These are phyloP conservation scores for Amphirosellinia nigrospora DNA, from an alignment of 495 filamentous ascomycete genomes.

Conservation along the genomic window DNA sequence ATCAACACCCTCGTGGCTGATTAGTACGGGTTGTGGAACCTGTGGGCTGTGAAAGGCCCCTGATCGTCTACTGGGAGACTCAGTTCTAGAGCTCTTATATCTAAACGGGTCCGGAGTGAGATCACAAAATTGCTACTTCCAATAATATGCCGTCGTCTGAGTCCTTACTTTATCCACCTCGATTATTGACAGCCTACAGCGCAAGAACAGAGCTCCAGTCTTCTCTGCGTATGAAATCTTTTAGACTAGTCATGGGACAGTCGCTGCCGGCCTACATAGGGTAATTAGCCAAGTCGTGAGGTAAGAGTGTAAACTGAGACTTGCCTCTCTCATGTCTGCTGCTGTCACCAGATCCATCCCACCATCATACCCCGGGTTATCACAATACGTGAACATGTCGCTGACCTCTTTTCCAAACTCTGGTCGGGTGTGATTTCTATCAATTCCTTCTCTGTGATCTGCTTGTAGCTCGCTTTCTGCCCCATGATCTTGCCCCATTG, in stretches of 20 bases:
- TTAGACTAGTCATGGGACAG: background rate
- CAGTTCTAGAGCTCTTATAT: constrained; percentile 1
- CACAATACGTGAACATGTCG: constrained; percentile 10
- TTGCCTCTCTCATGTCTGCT: constrained; percentile 10
- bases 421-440: constrained; percentile 3
- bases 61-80: background rate
- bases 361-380: constrained; percentile 6
- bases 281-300: constrained; percentile 4
- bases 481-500: constrained; percentile 1
- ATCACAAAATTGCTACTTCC: background rate
- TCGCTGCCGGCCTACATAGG: background rate
- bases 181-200: constrained; percentile 1
- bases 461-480: constrained; percentile 2
- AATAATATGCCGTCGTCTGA: constrained; percentile 1
- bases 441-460: constrained; percentile 11
- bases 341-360: constrained; percentile 9
- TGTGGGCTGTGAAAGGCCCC: no score
- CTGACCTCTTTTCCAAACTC: constrained; percentile 13
- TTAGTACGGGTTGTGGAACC: no score
- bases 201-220: constrained; percentile 10
- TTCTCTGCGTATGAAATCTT: background rate
- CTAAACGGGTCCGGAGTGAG: background rate
- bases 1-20: no score
- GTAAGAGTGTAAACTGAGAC: background rate
- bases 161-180: background rate